Conservation (phyloP, 257 asterid species). For the Solanum pinnatisectum region DNA sequence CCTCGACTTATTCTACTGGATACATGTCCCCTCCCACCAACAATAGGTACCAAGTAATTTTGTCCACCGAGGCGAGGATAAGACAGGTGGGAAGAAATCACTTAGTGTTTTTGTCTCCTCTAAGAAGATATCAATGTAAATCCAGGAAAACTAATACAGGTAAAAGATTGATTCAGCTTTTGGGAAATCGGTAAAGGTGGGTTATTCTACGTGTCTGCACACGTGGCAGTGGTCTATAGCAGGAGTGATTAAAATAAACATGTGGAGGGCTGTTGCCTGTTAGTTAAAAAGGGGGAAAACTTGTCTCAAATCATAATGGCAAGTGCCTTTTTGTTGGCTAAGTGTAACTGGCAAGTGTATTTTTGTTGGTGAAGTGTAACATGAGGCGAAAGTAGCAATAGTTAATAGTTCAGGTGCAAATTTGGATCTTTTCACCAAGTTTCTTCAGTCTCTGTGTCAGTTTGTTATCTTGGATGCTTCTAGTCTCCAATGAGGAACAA, state of each 20-base stretch:
- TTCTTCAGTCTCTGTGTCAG: background rate
- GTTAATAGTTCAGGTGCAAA: background rate
- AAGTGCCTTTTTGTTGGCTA: background rate
- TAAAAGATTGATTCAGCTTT: background rate
- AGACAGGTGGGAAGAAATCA: background rate
- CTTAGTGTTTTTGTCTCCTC: background rate
- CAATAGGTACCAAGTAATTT: background rate
- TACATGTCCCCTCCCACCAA: background rate
- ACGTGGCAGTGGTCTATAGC: background rate
- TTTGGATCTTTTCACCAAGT: background rate
- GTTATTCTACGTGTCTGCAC: background rate
- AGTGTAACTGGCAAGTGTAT: background rate
- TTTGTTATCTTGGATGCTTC: background rate
- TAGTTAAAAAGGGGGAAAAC: background rate
- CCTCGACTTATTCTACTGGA: background rate
- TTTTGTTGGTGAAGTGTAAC: background rate
- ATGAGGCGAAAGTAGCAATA: background rate
- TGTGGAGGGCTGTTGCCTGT: background rate
- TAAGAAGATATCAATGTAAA: background rate
- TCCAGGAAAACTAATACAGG: background rate
- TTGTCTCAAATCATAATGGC: background rate
- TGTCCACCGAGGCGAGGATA: background rate
- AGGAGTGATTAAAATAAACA: background rate
- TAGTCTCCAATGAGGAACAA: background rate
- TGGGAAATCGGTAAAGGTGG: background rate